Percentiles rank a stretch among this genome's conserved stretches.
phyloP scores from a whole-genome alignment of 805 yeast species.

The Starmerella apicola region DNA sequence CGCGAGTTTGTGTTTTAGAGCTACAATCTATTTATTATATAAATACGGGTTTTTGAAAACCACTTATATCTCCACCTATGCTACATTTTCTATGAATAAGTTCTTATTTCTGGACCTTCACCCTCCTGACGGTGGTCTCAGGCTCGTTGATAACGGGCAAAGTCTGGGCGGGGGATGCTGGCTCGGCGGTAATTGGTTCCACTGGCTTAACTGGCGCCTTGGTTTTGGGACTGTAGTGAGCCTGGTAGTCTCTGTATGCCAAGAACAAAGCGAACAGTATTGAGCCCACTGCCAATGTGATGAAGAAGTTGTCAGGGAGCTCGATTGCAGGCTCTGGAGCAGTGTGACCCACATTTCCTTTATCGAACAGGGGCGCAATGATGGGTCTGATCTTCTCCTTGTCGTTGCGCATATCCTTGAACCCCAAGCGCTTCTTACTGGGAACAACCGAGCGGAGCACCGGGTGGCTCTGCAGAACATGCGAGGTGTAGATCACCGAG shows the following conservation, averaged over 20 bases:
- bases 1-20: constrained; percentile 10
- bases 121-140: too few species aligned
- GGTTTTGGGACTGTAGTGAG: background rate
- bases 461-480: constrained; percentile 19
- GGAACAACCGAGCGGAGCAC: constrained; percentile 22
- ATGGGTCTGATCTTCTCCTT: constrained; percentile 14
- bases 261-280: constrained; percentile 11
- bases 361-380: constrained; percentile 18
- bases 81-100: too few species aligned
- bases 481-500: constrained; percentile 46
- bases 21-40: too few species aligned
- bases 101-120: too few species aligned
- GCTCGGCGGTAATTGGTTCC: too few species aligned
- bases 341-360: constrained; percentile 7
- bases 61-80: too few species aligned
- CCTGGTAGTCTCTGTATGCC: constrained; percentile 9
- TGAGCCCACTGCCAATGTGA: constrained; percentile 15
- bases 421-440: constrained; percentile 23
- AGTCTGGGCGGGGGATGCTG: too few species aligned
- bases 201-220: background rate
- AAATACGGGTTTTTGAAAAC: too few species aligned
- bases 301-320: constrained; percentile 20
- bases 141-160: too few species aligned
- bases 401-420: constrained; percentile 17
- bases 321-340: constrained; percentile 15